Evolutionary conservation across 164 flowering plant species (phyloP), one percentile per base, ranked within the genome.

Genomic region (Paratinospora sagittata): DNA sequence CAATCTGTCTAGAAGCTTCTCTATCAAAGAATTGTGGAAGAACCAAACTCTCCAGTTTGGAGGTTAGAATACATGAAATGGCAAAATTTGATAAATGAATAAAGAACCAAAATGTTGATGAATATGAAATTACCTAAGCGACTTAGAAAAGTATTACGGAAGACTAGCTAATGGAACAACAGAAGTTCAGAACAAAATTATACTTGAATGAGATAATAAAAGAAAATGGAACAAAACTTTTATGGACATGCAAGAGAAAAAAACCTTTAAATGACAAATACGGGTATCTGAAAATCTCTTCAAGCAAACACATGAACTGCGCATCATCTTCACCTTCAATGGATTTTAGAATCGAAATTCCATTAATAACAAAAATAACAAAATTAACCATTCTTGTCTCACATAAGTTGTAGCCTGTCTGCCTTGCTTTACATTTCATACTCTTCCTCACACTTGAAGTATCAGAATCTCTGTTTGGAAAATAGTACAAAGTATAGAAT

Each of bases 331-430:
- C 74, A 63, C 68, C 77, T 16, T 80, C 81, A 84, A 90, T 82
- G 27, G 86, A 85, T 72, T 85, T 83, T 68, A 87, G 78, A 70
- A 93, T 82, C 33, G 86, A 81, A 55, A 84, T 69, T 68, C 86
- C 98, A 79, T 87, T 81, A 21, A 93, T 88, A 67, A 90, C 98
- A 78, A 87, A 87, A 68, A 93, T 87, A 52, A 89, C 93, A 77
- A 81, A 90, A 76, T 85, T 85, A 65, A 93, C 84, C 82, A 27
- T 82, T 79, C 86, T 87, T 68, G n/a, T 70, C 75, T 68, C 65
- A 34, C 72, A 60, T 58, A 74, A 65, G 41, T 6, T 69, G 33
- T 33, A 65, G 27, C 74, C 36, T 67, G 24, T 45, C 41, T 72
- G 65, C 24, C 78, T 82, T 68, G 81, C 83, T 79, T 81, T 88